Conservation (phyloP, 2,329 filamentous ascomycete genomes). For the Xylaria sp. region DNA sequence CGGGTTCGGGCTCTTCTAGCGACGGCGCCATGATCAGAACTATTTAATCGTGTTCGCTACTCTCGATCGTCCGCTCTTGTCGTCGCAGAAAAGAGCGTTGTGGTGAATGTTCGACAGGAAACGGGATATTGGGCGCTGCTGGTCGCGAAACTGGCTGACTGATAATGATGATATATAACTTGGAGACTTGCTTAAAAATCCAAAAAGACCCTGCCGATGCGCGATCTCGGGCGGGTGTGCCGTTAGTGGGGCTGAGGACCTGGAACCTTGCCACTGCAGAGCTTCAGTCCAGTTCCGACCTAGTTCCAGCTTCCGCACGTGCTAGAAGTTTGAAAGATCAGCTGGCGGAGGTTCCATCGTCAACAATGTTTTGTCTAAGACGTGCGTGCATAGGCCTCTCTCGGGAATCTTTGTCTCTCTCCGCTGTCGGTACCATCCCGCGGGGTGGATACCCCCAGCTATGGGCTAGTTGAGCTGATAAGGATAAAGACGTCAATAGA, state of each 20-base stretch:
- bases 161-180: no score
- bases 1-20: conserved; percentile 69
- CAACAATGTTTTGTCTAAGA: no score
- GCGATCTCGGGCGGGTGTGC: neutral
- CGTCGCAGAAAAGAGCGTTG: neutral
- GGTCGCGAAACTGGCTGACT: neutral
- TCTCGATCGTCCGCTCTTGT: neutral
- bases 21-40: conserved; percentile 73
- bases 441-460: no score
- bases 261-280: neutral
- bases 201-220: neutral
- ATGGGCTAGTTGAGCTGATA: neutral
- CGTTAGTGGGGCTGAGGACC: neutral
- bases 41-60: neutral
- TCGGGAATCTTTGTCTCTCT: no score
- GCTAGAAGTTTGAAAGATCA: no score
- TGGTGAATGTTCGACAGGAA: neutral
- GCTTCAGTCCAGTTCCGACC: neutral
- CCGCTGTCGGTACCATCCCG: no score
- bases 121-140: neutral
- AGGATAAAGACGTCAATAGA: neutral
- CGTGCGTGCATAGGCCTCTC: no score
- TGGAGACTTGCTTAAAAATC: conserved; percentile 30
- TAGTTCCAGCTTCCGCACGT: neutral
- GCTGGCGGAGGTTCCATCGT: no score